Conservation (phyloP, 1,284 basidiomycete species). For the Trichosporon sp. region DNA sequence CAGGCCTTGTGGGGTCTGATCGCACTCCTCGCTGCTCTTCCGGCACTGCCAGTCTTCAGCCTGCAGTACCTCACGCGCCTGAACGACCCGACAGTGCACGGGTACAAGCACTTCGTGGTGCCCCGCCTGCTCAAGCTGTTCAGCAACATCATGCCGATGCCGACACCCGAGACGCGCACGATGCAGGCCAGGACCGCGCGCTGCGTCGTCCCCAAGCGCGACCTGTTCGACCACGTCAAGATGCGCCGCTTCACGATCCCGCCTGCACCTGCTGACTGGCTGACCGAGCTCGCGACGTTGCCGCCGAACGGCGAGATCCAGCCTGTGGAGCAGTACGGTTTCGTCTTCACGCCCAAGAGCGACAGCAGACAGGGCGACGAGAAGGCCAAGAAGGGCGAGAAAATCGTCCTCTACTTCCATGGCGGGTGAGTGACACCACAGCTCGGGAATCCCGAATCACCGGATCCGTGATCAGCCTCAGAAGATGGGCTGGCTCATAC, state of each 20-base stretch:
- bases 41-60: not conserved
- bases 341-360: not conserved
- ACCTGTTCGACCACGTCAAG: not conserved
- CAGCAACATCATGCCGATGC: slow-evolving; percentile 12
- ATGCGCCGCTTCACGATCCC: not conserved
- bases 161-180: slow-evolving; percentile 8
- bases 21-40: not conserved
- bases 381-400: slow-evolving; percentile 33
- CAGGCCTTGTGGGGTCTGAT: not conserved
- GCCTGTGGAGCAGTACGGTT: slow-evolving; percentile 7
- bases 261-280: not conserved
- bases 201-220: not conserved
- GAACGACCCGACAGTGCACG: not conserved
- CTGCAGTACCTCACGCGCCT: not conserved
- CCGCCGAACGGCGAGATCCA: slow-evolving; percentile 10
- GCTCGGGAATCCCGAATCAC: not conserved
- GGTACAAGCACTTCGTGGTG: slow-evolving; percentile 11
- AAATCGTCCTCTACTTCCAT: slow-evolving; percentile 40
- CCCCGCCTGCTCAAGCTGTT: slow-evolving; percentile 6
- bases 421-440: slow-evolving; percentile 24
- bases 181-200: not conserved
- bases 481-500: too few relatives aligned
- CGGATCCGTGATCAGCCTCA: too few relatives aligned
- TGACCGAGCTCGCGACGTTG: not conserved
- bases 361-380: slow-evolving; percentile 11